Percentiles rank a stretch among this genome's conserved stretches.
These are phyloP conservation scores for Capsaspora owczarzaki DNA, from an alignment of 78 protist species.

Conservation along the genomic window DNA sequence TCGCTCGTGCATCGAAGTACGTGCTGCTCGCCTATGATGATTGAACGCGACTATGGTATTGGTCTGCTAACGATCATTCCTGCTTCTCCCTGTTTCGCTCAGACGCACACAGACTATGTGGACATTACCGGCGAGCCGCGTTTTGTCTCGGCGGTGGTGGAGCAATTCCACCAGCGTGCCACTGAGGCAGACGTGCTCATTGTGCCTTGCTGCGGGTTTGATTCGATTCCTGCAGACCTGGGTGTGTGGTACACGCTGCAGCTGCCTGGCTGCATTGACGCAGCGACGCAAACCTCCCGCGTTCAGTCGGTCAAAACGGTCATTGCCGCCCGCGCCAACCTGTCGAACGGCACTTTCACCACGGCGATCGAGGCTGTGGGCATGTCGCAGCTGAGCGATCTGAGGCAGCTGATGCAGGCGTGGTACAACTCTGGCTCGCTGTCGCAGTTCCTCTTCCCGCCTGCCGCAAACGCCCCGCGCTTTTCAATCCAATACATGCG, in stretches of 20 bases:
- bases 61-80: background rate
- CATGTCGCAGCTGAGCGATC: background rate
- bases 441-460: too few species aligned
- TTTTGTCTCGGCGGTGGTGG: background rate
- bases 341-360: background rate
- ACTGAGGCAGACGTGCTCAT: background rate
- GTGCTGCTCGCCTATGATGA: too few species aligned
- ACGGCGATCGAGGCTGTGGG: background rate
- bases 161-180: background rate
- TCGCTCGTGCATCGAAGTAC: slow-evolving; percentile 2
- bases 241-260: background rate
- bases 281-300: too few species aligned
- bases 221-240: slow-evolving; percentile 26
- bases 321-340: background rate
- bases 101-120: background rate
- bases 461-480: too few species aligned
- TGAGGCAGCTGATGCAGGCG: background rate
- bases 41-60: background rate
- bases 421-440: background rate
- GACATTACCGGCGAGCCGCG: slow-evolving; percentile 30
- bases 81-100: background rate
- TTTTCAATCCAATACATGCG: too few species aligned
- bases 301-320: background rate
- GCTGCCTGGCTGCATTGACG: too few species aligned
- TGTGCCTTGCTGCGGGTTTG: slow-evolving; percentile 17